Conservation (phyloP, 2,329 filamentous ascomycete genomes). For the Ophiobolus disseminans region DNA sequence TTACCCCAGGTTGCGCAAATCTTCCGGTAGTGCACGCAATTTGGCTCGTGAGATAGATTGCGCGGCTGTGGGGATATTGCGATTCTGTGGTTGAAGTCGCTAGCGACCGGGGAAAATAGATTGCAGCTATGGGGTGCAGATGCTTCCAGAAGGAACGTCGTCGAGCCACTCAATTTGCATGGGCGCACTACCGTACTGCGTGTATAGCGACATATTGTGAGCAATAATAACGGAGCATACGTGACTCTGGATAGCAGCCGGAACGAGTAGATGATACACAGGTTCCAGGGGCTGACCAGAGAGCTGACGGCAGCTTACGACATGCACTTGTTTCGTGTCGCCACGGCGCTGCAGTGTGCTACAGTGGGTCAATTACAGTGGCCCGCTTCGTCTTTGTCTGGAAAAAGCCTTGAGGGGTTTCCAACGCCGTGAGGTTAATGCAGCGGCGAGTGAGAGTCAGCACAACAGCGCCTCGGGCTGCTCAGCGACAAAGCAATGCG, state of each 20-base stretch:
- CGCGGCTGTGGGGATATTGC: conserved; percentile 38
- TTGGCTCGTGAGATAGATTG: conserved; percentile 35
- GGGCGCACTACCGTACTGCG: conserved; percentile 3
- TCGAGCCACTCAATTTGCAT: conserved; percentile 23
- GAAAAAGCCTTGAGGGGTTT: too few relatives aligned
- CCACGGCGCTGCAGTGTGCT: conserved; percentile 34
- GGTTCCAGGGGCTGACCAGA: conserved; percentile 23
- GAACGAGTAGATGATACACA: conserved; percentile 20
- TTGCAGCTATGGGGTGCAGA: conserved; percentile 44
- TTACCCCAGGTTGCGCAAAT: conserved; percentile 44
- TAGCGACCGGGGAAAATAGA: conserved; percentile 38
- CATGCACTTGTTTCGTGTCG: conserved; percentile 39
- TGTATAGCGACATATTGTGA: conserved; percentile 25
- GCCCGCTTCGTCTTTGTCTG: conserved; percentile 21
- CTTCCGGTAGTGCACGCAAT: conserved; percentile 38
- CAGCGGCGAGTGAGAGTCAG: too few relatives aligned
- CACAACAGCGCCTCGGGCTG: background rate
- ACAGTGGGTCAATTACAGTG: conserved; percentile 29
- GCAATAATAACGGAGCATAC: conserved; percentile 24
- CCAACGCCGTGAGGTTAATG: too few relatives aligned
- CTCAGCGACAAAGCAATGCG: conserved; percentile 3
- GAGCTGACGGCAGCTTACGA: conserved; percentile 39
- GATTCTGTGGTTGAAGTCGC: conserved; percentile 21
- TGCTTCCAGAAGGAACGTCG: conserved; percentile 33
- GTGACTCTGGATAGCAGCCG: conserved; percentile 21